Percentiles rank a stretch among this genome's conserved stretches.
phyloP scores from a whole-genome alignment of 202 grass and related monocot genomes.

The Brachypodium distachyon region DNA sequence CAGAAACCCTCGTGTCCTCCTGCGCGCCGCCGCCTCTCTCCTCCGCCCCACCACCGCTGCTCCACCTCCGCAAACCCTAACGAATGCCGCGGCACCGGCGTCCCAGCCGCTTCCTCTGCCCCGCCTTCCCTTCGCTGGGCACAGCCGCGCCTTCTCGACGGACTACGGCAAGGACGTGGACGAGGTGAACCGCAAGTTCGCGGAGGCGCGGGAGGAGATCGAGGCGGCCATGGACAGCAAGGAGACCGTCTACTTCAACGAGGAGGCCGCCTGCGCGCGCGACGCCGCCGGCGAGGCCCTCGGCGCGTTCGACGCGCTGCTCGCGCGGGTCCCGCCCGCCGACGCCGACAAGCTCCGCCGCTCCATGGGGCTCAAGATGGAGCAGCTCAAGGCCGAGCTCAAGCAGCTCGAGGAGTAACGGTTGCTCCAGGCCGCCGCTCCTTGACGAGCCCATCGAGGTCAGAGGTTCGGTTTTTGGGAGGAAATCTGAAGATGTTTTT shows the following conservation, averaged over 20 bases:
- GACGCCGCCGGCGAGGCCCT: conserved; percentile 54
- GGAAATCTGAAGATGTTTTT: not conserved
- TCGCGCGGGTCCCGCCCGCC: conserved; percentile 51
- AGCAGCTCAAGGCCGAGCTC: conserved; percentile 97
- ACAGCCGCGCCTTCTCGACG: conserved; percentile 20
- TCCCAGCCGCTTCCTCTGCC: not conserved
- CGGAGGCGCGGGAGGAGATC: conserved; percentile 94
- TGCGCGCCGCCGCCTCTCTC: conserved; percentile 44
- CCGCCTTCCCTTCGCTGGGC: not conserved
- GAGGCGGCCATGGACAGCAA: conserved; percentile 89
- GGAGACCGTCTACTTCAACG: conserved; percentile 91
- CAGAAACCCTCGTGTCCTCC: conserved; percentile 44
- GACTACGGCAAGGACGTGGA: conserved; percentile 80
- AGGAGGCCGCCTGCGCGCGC: conserved; percentile 81
- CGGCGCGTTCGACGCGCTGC: conserved; percentile 57
- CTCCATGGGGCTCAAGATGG: conserved; percentile 97
- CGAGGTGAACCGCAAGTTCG: conserved; percentile 89
- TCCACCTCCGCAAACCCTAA: not conserved
- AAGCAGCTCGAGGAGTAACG: conserved; percentile 74
- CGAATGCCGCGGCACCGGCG: not conserved
- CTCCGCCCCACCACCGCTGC: not conserved
- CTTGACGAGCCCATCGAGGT: not conserved
- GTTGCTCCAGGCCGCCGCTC: not conserved
- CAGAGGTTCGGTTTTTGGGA: not conserved
- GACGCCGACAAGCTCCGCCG: conserved; percentile 55